Evolutionary conservation across 768 basidiomycete species (phyloP).

Genomic region (Ramaria rubella): DNA sequence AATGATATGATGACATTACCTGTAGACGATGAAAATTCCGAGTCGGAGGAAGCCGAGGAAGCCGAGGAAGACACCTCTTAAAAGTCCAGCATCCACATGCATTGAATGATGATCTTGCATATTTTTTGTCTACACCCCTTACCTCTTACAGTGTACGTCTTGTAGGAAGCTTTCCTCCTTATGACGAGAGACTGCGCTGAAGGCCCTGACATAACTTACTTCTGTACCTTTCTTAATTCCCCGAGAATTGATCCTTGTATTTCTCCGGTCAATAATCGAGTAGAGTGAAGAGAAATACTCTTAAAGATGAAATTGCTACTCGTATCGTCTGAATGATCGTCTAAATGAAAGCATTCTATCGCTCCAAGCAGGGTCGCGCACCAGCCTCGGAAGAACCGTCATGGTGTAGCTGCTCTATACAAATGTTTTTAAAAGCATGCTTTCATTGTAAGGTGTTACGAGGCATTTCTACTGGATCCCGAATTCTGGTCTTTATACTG

Average conservation of each 20-base stretch:
- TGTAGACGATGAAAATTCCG: constrained; percentile 27
- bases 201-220: background rate
- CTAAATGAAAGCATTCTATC: too few relatives aligned
- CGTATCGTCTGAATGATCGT: too few relatives aligned
- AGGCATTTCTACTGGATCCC: background rate
- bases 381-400: background rate
- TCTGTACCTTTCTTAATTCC: constrained; percentile 1
- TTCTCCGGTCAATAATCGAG: background rate
- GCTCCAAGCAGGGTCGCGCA: background rate
- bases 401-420: too few relatives aligned
- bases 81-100: constrained; percentile 1
- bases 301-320: too few relatives aligned
- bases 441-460: background rate
- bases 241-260: constrained; percentile 6
- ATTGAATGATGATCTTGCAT: background rate
- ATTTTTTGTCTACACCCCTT: background rate
- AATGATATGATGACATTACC: constrained; percentile 66
- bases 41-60: constrained; percentile 10
- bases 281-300: background rate
- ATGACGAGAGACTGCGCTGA: background rate
- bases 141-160: background rate
- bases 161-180: background rate
- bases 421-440: background rate
- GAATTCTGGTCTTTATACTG: constrained; percentile 33
- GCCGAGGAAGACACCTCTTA: background rate